Evolutionary conservation across 2,329 filamentous ascomycete species (phyloP), one percentile per base, ranked within the genome.

Genomic region (Trichoderma citrinoviride): DNA sequence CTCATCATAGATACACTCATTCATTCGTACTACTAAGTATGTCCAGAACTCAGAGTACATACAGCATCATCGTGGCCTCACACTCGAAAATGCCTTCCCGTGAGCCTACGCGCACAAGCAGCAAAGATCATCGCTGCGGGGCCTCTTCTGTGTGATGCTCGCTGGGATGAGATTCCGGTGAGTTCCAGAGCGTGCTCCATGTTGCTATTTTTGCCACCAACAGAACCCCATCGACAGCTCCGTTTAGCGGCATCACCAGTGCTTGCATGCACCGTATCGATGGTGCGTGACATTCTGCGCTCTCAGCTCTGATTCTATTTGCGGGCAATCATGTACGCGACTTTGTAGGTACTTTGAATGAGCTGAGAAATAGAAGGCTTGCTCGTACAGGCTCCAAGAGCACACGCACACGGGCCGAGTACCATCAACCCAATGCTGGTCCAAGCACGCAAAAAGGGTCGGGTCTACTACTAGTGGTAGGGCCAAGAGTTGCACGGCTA

Each of bases 401-500:
- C 41, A 40, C 21, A 40, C 21, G 27, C 21, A 43, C 10, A 25
- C 53, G 29, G 23, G 25, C 47, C n/a, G 49, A 33, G 25, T 52
- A n/a, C 49, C 29, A 10, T 37, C 33, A 3, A 14, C 33, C 33
- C 6, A 19, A 52, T 52, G 21, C 44, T 47, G 44, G 12, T 15
- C 40, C 21, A 50, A 50, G 56, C 56, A 60, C 56, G 56, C 56
- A 41, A 25, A 58, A 19, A 7, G n/a, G 43, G 52, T n/a, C 33
- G 58, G 47, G n/a, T 21, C 47, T n/a, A n/a, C n/a, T n/a, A n/a
- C n/a, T 43, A 23, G 58, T 21, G 47, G 58, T 44, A 62, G 49
- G 60, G 49, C 60, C 60, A 54, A 3, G 60, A 33, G 49, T 44
- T 62, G 40, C 33, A 49, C 61, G 61, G 61, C 53, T 47, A 29